Evolutionary conservation across 345 rosid genomes (phyloP).

Genomic region (Sisymbrium irio): DNA sequence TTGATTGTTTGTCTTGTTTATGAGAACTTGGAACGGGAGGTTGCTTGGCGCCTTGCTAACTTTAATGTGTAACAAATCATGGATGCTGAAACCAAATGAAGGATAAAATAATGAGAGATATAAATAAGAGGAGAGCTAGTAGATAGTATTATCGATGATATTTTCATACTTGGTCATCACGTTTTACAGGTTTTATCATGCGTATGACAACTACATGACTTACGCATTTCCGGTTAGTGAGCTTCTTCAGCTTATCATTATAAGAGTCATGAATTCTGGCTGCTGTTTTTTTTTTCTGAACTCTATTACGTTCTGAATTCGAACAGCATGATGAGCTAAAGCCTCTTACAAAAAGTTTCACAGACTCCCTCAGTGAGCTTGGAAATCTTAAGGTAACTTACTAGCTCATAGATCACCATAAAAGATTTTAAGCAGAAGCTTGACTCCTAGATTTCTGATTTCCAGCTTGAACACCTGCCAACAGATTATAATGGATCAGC

Average conservation of each 20-base stretch:
- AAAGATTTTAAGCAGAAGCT: not conserved
- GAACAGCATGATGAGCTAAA: conserved; percentile 91
- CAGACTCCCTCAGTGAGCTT: conserved; percentile 92
- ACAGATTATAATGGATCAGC: conserved; percentile 84
- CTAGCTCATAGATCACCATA: conserved; percentile 1
- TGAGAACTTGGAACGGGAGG: not conserved
- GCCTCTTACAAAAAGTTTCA: conserved; percentile 80
- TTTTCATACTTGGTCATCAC: conserved; percentile 5
- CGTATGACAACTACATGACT: conserved; percentile 84
- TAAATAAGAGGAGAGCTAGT: not conserved
- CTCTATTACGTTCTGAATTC: conserved; percentile 14
- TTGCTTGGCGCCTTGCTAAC: not conserved
- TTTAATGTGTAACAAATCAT: not conserved
- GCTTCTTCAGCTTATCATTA: conserved; percentile 2
- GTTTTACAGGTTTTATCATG: conserved; percentile 84
- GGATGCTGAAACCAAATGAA: not conserved
- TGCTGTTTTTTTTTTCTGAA: not conserved
- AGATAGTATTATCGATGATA: not conserved
- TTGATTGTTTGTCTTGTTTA: not conserved
- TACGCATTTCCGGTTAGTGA: conserved; percentile 86
- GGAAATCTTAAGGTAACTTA: conserved; percentile 79
- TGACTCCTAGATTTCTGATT: conserved; percentile 32
- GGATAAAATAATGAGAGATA: not conserved
- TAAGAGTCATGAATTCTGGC: conserved; percentile 2
- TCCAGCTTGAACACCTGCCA: conserved; percentile 90